phyloP scores from a whole-genome alignment of 1,284 basidiomycete genomes.

The Rhizoctonia solani region DNA sequence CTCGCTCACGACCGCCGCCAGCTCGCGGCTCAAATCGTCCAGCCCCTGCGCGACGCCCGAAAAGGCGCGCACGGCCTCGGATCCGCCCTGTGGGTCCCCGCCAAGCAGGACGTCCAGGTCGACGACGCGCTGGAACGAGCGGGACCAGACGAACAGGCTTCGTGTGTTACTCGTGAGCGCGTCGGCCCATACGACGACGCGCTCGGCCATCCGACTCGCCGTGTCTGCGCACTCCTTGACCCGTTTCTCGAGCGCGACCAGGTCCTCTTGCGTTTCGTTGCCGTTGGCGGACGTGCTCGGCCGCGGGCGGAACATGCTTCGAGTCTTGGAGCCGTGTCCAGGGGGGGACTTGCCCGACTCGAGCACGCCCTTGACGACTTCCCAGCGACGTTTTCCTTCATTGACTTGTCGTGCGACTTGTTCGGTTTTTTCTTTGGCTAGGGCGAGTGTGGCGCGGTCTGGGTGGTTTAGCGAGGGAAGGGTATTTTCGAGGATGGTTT shows the following conservation, averaged over 20 bases:
- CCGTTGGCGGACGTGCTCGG: not conserved
- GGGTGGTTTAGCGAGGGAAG: conserved; percentile 62
- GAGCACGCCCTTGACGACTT: conserved; percentile 67
- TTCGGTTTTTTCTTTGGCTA: conserved; percentile 72
- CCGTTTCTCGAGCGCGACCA: conserved; percentile 59
- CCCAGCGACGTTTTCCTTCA: conserved; percentile 80
- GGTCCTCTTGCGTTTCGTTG: conserved; percentile 45
- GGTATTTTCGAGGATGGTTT: conserved; percentile 79
- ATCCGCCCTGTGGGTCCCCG: conserved; percentile 71
- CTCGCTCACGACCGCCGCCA: conserved; percentile 53
- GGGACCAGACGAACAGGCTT: conserved; percentile 61
- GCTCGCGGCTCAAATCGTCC: conserved; percentile 18
- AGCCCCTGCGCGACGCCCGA: conserved; percentile 15
- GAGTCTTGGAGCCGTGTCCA: not conserved
- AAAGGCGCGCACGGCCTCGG: conserved; percentile 24
- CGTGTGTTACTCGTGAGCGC: conserved; percentile 53
- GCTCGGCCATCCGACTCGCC: conserved; percentile 61
- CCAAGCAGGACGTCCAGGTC: conserved; percentile 57
- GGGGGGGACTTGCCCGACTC: conserved; percentile 24
- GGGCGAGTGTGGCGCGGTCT: conserved; percentile 68
- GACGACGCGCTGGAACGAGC: conserved; percentile 66
- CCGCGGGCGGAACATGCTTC: conserved; percentile 7
- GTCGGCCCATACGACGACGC: conserved; percentile 63
- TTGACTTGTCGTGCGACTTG: conserved; percentile 84
- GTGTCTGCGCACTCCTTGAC: conserved; percentile 59